Evolutionary conservation across 805 yeast genomes (phyloP), one percentile per base, ranked within the genome.

Genomic region (Grigorovia transvaalensis): DNA sequence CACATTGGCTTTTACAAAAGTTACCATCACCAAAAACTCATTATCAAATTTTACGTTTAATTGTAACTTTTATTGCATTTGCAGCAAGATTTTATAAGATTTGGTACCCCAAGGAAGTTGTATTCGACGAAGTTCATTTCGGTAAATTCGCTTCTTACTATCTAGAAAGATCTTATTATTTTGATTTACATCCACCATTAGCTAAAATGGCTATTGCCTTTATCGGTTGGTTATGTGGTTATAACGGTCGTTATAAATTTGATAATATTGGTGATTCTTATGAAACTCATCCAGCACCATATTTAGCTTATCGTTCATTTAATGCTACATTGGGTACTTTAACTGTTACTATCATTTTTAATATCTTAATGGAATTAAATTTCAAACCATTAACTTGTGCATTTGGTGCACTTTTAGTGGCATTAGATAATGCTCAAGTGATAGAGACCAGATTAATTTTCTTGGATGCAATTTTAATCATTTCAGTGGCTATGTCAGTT

Each of bases 161-260:
- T 68, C 71, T 91, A 54, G 86, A 91, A 68, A 77, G 96, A 56
- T 85, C 96, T 0, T 93, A 87, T 68, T 93, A 88, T 68, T 93
- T 93, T 63, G 99, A 93, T 70, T 81, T 93, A 50, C 99, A 93
- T 71, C 99, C 99, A 9, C 99, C 99, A 20, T 88, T 93, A 69
- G 99, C 96, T 51, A 93, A 93, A 68, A 75, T 93, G 66, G 74
- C 90, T 58, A 88, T 91, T 69, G 98, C 98, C 0, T 76, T 82
- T 53, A 88, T 84, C 43, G 99, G 99, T 45, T 88, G 84, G 75
- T 61, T 93, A 23, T 81, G 84, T 49, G 96, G 97, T 2, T 93
- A 88, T 67, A 82, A 85, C 62, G 99, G 99, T n/a, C 68, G 78
- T 12, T 93, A 89, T 75, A 88, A 89, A 68, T 93, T 91, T 62